Base-by-base conservation (phyloP, 108 stramenopile genomes). In the Fragilariopsis cylindrus region DNA sequence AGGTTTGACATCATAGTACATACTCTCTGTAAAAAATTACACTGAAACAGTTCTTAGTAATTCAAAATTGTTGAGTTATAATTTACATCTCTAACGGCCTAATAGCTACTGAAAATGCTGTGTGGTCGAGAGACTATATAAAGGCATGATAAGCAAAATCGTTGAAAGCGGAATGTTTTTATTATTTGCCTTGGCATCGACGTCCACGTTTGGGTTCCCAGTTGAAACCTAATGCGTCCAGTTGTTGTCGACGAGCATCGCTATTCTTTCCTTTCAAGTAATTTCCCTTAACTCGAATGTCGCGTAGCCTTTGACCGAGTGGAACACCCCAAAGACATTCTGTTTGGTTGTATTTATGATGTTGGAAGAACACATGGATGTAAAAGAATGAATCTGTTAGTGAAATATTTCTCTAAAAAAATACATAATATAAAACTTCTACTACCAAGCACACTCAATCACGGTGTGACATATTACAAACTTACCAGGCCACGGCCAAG, bases 401-500 rank as follows among this genome's bases (percentile, higher is more conserved):
- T 30, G 30, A 30, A 30, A 30, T 30, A 2, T 30, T 30, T 30
- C 30, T 30, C 30, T 30, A 30, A 2, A 30, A 30, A 30, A 30
- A 30, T 30, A 30, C 30, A 30, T 15, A 2, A 1, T 54, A 13
- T 30, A 30, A 0, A 30, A 30, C 30, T 30, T 30, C 30, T 60
- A 7, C 5, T 50, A 50, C 7, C 7, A 52, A 11, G 46, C 41
- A 52, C n/a, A 57, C 49, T 18, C 46, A 13, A 68, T 30, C 44
- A 12, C 12, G 13, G 13, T 15, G 15, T 39, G 30, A 70, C 8
- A 21, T 18, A 30, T 13, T 0, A 39, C 52, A 50, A 21, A 70
- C 79, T 50, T 64, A 80, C 79, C 80, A 12, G 92, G 92, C 89
- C 89, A 90, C 13, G 92, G 92, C 92, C 90, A 93, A 42, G 73